Conservation (phyloP, 805 yeast species). For the Teunomyces aglyptinius region DNA sequence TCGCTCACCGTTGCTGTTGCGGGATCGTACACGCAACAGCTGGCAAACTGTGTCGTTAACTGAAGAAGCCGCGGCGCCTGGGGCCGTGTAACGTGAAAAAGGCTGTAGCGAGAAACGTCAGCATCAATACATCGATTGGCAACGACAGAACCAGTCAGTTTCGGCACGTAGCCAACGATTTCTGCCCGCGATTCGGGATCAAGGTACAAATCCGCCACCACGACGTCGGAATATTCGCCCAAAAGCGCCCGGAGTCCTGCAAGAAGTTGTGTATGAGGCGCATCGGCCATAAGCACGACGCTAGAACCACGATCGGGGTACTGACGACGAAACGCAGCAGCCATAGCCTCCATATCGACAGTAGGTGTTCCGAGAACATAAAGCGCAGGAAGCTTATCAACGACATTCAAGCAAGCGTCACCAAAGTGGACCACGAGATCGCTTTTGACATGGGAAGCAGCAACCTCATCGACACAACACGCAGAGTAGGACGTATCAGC, state of each 20-base stretch:
- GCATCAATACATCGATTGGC: slow-evolving; percentile 19
- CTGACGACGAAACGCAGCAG: slow-evolving; percentile 38
- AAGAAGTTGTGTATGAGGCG: slow-evolving; percentile 57
- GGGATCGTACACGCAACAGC: slow-evolving; percentile 53
- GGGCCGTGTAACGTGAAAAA: slow-evolving; percentile 74
- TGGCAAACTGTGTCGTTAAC: slow-evolving; percentile 66
- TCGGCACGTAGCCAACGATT: slow-evolving; percentile 43
- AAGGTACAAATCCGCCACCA: slow-evolving; percentile 32
- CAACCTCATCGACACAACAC: slow-evolving; percentile 96
- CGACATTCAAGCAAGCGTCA: slow-evolving; percentile 85
- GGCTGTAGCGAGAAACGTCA: slow-evolving; percentile 37
- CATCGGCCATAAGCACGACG: slow-evolving; percentile 70
- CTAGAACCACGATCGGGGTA: slow-evolving; percentile 36
- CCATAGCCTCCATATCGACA: slow-evolving; percentile 42
- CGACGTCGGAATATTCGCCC: slow-evolving; percentile 29
- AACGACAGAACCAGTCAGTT: slow-evolving; percentile 1
- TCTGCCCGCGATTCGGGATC: slow-evolving; percentile 27
- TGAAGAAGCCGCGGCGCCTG: slow-evolving; percentile 76
- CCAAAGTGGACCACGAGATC: slow-evolving; percentile 92
- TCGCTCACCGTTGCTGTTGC: slow-evolving; percentile 23
- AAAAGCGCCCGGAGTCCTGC: slow-evolving; percentile 34
- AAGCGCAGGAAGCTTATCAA: slow-evolving; percentile 67
- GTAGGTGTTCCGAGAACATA: slow-evolving; percentile 76
- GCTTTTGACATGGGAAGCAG: slow-evolving; percentile 87
- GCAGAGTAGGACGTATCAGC: slow-evolving; percentile 96